A percentile compares a stretch with the other conserved stretches of the same genome.
Evolutionary conservation across 2,329 filamentous ascomycete genomes (phyloP).

Genomic region (Colletotrichum acutatum): DNA sequence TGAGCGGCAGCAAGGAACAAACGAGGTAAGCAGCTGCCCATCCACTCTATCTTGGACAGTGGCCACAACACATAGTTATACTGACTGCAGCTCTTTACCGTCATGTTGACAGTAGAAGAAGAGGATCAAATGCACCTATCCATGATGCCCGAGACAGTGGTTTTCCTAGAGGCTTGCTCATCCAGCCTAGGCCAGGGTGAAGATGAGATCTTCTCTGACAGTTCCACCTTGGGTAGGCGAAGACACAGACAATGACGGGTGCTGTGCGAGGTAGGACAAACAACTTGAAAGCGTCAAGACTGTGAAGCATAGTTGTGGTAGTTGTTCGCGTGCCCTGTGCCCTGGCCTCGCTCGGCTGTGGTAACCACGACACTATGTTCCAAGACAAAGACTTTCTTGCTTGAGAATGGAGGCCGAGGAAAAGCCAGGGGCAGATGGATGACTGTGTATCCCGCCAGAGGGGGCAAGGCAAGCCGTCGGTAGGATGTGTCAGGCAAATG

Average conservation of each 20-base stretch:
- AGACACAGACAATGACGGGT: constrained; percentile 49
- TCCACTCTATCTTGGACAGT: neutral
- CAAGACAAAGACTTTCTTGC: neutral
- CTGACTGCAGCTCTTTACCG: neutral
- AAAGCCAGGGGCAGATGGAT: neutral
- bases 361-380: neutral
- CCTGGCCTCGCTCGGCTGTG: neutral
- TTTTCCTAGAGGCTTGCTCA: constrained; percentile 24
- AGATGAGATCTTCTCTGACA: constrained; percentile 45
- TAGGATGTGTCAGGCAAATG: neutral
- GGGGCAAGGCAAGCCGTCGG: neutral
- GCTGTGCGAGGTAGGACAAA: constrained; percentile 45
- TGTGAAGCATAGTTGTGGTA: neutral
- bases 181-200: constrained; percentile 17
- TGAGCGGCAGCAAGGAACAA: neutral
- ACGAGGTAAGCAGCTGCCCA: neutral
- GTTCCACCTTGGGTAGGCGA: constrained; percentile 43
- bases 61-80: constrained; percentile 23
- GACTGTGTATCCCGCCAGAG: neutral
- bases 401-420: neutral
- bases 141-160: constrained; percentile 35
- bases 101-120: constrained; percentile 1
- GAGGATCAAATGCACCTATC: constrained; percentile 36
- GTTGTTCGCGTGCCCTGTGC: neutral
- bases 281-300: constrained; percentile 1